Evolutionary conservation across 2,329 filamentous ascomycete genomes (phyloP), one percentile per base, ranked within the genome.

Genomic region (Monosporascus ibericus): DNA sequence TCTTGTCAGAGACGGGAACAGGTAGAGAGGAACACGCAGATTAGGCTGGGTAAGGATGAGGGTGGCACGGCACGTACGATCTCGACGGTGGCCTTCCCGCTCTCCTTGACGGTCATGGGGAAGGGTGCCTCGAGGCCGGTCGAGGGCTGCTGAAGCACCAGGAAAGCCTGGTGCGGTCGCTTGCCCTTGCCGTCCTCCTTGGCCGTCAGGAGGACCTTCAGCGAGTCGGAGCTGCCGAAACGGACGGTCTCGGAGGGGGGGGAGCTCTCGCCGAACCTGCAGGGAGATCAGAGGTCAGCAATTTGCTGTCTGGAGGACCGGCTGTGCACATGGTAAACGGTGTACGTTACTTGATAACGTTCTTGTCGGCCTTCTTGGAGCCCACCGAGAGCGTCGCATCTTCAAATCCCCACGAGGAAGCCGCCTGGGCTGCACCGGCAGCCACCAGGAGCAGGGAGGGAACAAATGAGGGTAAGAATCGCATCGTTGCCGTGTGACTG

Each of bases 161-260:
- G 78, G 75, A 96, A 96, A 6, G 91, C 91, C 73, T 99, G 94
- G 72, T 99, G 94, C 62, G 94, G 90, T 59, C 88, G 84, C 78
- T 91, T 92, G 47, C 82, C 80, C 62, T 84, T 86, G 71, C 85
- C 84, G 66, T 82, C 85, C 65, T 96, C 90, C 68, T 87, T 87
- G 8, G 90, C 81, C 36, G 90, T 95, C 63, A 99, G 75, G 60
- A 84, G 73, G 60, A 99, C 75, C 75, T 94, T 96, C 65, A 97
- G 76, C 42, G 84, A 84, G 66, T 95, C 91, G 50, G 81, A 70
- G 50, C 78, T 71, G 56, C 84, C 82, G 56, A 97, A 76, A 11
- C 77, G 70, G 42, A 96, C 68, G 14, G 85, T 72, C 48, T 82
- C 82, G 49, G 81, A 72, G 57, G 92, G 76, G 18, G 84, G 79